Evolutionary conservation across 179 eudicot genomes (phyloP), one percentile per base, ranked within the genome.

Genomic region (Corrigiola litoralis): DNA sequence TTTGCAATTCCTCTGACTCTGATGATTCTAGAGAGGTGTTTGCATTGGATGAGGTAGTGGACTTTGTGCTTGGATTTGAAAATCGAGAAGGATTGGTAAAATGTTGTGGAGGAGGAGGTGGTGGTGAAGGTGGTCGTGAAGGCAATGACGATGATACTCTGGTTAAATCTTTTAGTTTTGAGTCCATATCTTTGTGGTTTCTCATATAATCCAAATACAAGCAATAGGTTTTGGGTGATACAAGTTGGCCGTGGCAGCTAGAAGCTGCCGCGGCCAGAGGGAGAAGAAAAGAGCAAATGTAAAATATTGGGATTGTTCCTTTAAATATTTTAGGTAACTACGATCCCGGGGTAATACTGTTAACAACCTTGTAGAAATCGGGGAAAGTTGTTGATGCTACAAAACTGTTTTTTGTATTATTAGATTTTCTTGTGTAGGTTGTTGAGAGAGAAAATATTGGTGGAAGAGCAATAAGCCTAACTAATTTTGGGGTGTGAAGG

Each of bases 1-100:
- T 74, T 60, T 78, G 82, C 14, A 83, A 55, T 75, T 83, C 87
- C 73, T 87, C 90, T 0, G 63, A 51, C 51, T 85, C 87, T 0
- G 70, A 69, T 0, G 68, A 60, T 13, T 70, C 77, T 0, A 42
- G 59, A 1, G 76, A 13, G 5, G 67, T 2, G 1, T n/a, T 29
- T 6, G 25, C 24, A 7, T 13, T 65, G 6, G 74, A 47, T 0
- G 52, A 23, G 32, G 47, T 27, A 1, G 52, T n/a, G n/a, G n/a
- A n/a, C 32, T 6, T 13, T 13, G 11, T n/a, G n/a, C n/a, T n/a
- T n/a, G 33, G 62, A 6, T 45, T 11, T 13, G 4, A 13, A 29
- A 20, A 17, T 12, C 23, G 75, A 20, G 40, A 14, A 6, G 9
- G 65, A 18, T 25, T 23, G 14, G 23, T 44, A 23, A 24, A 47